A percentile compares a stretch with the other conserved stretches of the same genome.
Conservation (phyloP, 805 yeast genomes). For the Wickerhamomyces mucosus region DNA sequence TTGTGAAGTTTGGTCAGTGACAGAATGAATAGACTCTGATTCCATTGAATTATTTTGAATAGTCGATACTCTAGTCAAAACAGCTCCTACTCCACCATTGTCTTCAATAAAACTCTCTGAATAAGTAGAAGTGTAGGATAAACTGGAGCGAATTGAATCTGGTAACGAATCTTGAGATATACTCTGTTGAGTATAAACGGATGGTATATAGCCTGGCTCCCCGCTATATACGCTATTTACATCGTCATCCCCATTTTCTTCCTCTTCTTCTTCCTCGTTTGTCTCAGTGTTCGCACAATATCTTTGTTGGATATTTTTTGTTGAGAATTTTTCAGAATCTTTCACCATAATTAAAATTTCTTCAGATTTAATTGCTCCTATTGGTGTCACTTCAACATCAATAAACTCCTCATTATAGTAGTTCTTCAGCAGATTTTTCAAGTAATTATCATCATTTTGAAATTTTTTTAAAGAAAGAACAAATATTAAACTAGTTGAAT, state of each 20-base stretch:
- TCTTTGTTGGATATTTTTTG: background rate
- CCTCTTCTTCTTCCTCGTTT: background rate
- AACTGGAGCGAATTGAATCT: conserved; percentile 2
- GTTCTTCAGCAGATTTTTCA: too few species aligned
- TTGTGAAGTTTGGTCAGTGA: too few species aligned
- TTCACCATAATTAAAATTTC: background rate
- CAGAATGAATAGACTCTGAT: too few species aligned
- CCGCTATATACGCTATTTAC: conserved; percentile 8
- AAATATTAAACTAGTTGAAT: too few species aligned
- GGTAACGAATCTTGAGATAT: background rate
- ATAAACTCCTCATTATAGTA: too few species aligned
- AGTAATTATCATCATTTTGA: too few species aligned
- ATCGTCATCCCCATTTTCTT: background rate
- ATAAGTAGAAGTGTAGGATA: conserved; percentile 2
- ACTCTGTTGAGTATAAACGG: background rate
- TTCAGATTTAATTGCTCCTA: background rate
- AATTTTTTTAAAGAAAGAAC: too few species aligned
- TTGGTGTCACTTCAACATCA: background rate
- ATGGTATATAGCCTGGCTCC: conserved; percentile 11
- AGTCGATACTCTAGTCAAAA: conserved; percentile 10
- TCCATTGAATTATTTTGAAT: conserved; percentile 3
- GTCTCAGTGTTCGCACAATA: background rate
- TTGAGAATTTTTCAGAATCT: background rate
- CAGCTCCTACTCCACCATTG: too few species aligned
- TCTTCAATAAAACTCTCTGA: conserved; percentile 5